Evolutionary conservation across 306 rosid species (phyloP), one percentile per base, ranked within the genome.

Genomic region (Sicyos baderoa): DNA sequence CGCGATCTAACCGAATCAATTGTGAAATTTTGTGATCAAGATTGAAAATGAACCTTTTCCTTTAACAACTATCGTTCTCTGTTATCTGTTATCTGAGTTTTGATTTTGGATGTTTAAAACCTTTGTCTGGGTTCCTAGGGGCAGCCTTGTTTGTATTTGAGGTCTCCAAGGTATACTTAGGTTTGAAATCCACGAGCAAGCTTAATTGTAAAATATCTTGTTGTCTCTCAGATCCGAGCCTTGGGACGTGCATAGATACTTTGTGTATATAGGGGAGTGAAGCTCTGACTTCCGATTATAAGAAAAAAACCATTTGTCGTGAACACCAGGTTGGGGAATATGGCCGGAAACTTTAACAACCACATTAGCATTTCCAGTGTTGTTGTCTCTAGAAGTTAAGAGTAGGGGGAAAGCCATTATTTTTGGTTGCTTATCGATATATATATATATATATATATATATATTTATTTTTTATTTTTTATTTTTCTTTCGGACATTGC

Each of bases 341-440:
- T 63, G 10, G 32, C 11, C 11, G 54, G 71, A 47, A 65, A 65
- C 18, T 22, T 65, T 22, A 12, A 17, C 2, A 22, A 65, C n/a
- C 54, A 47, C 37, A 45, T 65, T 14, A 14, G 71, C 71, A 65
- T 45, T 12, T 14, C 19, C 19, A 7, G 19, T 18, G 69, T 63
- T 63, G 52, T 18, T 17, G 29, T 62, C 69, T 63, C 52, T 18
- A 65, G 7, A 7, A 65, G 32, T 65, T 64, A 12, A 64, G 53
- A 12, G 18, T 3, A 42, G 71, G 71, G 48, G 14, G 54, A 45
- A 21, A 13, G 71, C 45, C 21, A 14, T 67, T 48, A 8, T 16
- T 48, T 67, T 48, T 47, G 6, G 56, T 15, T 66, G 42, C 72
- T 48, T 67, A 67, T 25, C 6, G 8, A 67, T 48, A n/a, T n/a